These are phyloP conservation scores for Ophiostoma quercus DNA, from an alignment of 2,329 filamentous ascomycete genomes.

Conservation along the genomic window DNA sequence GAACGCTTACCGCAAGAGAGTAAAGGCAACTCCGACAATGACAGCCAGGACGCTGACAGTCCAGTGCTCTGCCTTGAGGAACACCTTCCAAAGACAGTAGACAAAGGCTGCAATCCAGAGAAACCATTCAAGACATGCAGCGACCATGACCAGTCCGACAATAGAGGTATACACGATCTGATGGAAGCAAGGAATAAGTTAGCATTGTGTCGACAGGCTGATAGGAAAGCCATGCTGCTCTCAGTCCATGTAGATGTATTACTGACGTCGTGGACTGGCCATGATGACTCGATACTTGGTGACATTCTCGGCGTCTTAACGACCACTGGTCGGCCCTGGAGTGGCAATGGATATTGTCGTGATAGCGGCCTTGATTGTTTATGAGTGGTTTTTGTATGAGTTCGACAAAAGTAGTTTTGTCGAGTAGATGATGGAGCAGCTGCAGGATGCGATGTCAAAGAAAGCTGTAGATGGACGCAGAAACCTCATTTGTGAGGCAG, in stretches of 20 bases:
- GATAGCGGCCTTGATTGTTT: neutral
- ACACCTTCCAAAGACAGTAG: conserved; percentile 86
- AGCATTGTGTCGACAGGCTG: neutral
- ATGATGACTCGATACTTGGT: conserved; percentile 33
- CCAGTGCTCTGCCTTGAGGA: conserved; percentile 82
- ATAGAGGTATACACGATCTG: conserved; percentile 83
- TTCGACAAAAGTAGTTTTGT: neutral
- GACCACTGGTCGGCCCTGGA: neutral
- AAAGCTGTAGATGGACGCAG: neutral
- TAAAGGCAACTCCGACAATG: conserved; percentile 65
- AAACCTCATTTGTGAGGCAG: neutral
- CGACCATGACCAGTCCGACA: conserved; percentile 74
- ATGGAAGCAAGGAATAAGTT: neutral
- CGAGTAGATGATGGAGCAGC: neutral
- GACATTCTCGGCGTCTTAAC: neutral
- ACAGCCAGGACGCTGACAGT: conserved; percentile 74
- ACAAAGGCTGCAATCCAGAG: conserved; percentile 91
- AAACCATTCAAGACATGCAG: conserved; percentile 86
- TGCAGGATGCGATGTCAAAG: neutral
- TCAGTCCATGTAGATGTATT: no score
- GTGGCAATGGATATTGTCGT: neutral
- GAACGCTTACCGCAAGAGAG: conserved; percentile 53
- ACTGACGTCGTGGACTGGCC: conserved; percentile 49
- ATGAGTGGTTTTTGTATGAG: neutral
- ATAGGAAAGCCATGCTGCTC: neutral